Percentiles rank a stretch among this genome's conserved stretches.
These are phyloP conservation scores for Allomyces macrogynus DNA, from an alignment of 192 early-diverging fungal genomes.

Conservation along the genomic window DNA sequence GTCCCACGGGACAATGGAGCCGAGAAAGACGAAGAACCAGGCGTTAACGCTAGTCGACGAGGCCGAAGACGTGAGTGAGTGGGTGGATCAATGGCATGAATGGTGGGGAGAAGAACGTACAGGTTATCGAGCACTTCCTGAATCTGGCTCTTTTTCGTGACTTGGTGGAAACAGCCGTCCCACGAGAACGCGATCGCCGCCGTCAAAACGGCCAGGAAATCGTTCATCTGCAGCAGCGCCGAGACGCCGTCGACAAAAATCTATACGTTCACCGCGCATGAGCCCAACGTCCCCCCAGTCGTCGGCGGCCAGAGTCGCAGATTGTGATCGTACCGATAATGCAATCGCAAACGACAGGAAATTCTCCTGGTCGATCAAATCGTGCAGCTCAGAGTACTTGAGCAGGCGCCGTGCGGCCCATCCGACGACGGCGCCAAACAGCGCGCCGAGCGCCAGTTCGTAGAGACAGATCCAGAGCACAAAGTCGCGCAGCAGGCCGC, in stretches of 20 bases:
- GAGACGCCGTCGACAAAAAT: slow-evolving; percentile 44
- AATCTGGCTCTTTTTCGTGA: slow-evolving; percentile 57
- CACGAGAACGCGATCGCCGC: slow-evolving; percentile 62
- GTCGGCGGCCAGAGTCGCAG: too few species aligned
- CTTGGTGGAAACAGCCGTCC: slow-evolving; percentile 79
- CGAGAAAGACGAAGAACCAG: not conserved
- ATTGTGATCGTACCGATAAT: slow-evolving; percentile 18
- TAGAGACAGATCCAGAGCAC: slow-evolving; percentile 34
- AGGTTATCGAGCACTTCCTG: slow-evolving; percentile 82
- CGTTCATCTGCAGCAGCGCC: slow-evolving; percentile 48
- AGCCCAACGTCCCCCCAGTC: too few species aligned
- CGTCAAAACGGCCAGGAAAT: slow-evolving; percentile 56
- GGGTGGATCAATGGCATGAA: slow-evolving; percentile 6
- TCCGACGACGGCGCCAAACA: slow-evolving; percentile 55
- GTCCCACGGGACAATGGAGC: slow-evolving; percentile 27
- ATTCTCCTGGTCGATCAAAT: slow-evolving; percentile 73
- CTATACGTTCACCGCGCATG: too few species aligned
- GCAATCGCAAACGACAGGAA: slow-evolving; percentile 67
- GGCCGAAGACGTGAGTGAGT: too few species aligned
- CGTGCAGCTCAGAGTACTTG: slow-evolving; percentile 37
- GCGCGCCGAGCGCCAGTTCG: slow-evolving; percentile 44
- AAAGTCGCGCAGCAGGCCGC: too few species aligned
- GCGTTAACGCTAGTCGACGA: not conserved
- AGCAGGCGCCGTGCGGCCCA: slow-evolving; percentile 43
- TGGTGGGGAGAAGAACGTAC: slow-evolving; percentile 58